Base-by-base conservation (phyloP, 208 protist genomes). In the Trypanosoma brucei region DNA sequence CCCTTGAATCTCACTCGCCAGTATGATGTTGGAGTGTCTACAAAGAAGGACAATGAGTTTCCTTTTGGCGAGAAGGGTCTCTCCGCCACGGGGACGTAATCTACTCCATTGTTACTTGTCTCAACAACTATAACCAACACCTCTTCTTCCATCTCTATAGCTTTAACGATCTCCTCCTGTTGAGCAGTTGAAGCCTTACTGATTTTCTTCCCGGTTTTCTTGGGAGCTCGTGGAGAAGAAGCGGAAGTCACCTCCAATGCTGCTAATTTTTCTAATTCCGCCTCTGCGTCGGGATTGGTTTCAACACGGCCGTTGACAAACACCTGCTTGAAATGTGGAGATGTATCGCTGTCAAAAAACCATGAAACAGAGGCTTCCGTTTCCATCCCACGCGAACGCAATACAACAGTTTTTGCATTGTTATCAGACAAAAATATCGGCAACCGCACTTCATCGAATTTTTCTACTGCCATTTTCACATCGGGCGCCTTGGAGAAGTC, bases 81-180 rank as follows among this genome's bases (percentile, higher is more conserved):
- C 39, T 68, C 58, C 39, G 78, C 68, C 78, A 81, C 22, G 40
- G 68, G 46, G 62, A 81, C 77, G 64, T 77, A 94, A 66, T 92
- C 79, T 1, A 80, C 55, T n/a, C 83, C 88, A 59, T 88, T 91
- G 30, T 76, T 62, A 74, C 88, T 91, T 38, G 59, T 87, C 68
- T 94, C 88, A 22, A 94, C 83, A 33, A 84, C 54, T 40, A 86
- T 60, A 13, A 42, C 60, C 35, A 67, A 42, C n/a, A 22, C 4
- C 6, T 49, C 35, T 49, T 46, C 34, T 44, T 70, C 57, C 54
- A 36, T 56, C 52, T 37, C 50, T 4, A 45, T 49, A 30, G 42
- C 3, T 31, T 57, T 37, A 42, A 52, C 58, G 49, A 48, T 55
- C 54, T 49, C 57, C 5, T 6, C 36, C 38, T 58, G 38, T 53